Percentiles rank a stretch among this genome's conserved stretches.
Evolutionary conservation across 148 eudicot species (phyloP).

Genomic region (Fagopyrum tataricum): DNA sequence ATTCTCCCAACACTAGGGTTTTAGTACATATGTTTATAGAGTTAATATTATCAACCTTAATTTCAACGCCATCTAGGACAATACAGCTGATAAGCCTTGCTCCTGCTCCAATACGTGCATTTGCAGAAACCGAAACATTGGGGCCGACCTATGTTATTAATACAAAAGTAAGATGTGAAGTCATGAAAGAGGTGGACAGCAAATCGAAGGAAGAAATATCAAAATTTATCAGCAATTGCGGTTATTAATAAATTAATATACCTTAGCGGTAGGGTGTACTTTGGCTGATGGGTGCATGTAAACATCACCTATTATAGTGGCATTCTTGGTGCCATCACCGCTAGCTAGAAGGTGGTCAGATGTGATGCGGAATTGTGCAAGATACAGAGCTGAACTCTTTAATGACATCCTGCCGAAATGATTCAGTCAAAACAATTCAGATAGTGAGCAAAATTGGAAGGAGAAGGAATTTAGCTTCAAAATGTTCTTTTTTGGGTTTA

Average conservation of each 20-base stretch:
- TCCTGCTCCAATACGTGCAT: constrained; percentile 67
- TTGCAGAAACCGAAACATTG: constrained; percentile 65
- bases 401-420: constrained; percentile 47
- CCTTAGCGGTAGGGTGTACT: constrained; percentile 58
- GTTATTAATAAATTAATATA: constrained; percentile 11
- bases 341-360: constrained; percentile 47
- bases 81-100: constrained; percentile 60
- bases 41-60: constrained; percentile 30
- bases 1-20: neutral
- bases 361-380: constrained; percentile 49
- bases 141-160: constrained; percentile 53
- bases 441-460: neutral
- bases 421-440: neutral
- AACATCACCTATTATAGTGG: constrained; percentile 54
- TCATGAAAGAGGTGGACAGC: neutral
- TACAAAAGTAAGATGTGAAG: neutral
- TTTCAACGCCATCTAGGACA: constrained; percentile 60
- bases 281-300: constrained; percentile 65
- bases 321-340: constrained; percentile 57
- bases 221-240: neutral
- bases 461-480: neutral
- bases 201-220: neutral
- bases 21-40: neutral
- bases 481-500: too few species aligned
- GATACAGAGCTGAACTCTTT: constrained; percentile 60